Evolutionary conservation across 306 rosid species (phyloP).

Genomic region (Echinosophora koreensis): DNA sequence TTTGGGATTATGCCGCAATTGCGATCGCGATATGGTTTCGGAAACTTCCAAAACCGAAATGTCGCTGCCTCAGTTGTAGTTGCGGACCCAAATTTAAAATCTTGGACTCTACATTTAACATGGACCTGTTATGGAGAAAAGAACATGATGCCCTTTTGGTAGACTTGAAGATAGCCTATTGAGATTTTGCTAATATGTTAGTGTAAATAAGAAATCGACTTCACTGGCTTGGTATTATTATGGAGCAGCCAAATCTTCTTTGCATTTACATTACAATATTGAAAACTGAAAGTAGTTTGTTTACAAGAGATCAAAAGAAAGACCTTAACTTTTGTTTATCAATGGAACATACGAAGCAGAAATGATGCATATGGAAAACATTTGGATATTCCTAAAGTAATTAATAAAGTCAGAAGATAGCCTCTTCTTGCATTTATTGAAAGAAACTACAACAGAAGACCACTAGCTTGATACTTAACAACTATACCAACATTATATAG

Average conservation of each 20-base stretch:
- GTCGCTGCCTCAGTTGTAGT: too few species aligned
- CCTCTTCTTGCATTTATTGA: background rate
- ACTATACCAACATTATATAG: background rate
- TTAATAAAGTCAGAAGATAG: background rate
- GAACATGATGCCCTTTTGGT: background rate
- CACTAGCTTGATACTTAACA: background rate
- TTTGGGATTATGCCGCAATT: too few species aligned
- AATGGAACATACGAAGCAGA: background rate
- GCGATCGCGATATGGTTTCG: too few species aligned
- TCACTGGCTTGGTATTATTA: background rate
- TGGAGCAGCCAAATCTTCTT: background rate
- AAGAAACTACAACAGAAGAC: background rate
- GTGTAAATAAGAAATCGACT: background rate
- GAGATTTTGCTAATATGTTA: background rate
- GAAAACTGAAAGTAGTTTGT: background rate
- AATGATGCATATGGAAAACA: background rate
- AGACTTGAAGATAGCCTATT: conserved; percentile 8
- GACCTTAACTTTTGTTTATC: background rate
- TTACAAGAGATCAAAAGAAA: background rate
- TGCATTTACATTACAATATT: background rate
- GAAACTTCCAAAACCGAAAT: too few species aligned
- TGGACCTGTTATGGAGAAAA: background rate
- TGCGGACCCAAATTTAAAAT: too few species aligned
- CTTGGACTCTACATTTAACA: background rate
- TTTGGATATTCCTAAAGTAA: conserved; percentile 7